Percentiles rank a stretch among this genome's conserved stretches.
Evolutionary conservation across 176 grass and related monocot genomes (phyloP).

Genomic region (Zizania latifolia): DNA sequence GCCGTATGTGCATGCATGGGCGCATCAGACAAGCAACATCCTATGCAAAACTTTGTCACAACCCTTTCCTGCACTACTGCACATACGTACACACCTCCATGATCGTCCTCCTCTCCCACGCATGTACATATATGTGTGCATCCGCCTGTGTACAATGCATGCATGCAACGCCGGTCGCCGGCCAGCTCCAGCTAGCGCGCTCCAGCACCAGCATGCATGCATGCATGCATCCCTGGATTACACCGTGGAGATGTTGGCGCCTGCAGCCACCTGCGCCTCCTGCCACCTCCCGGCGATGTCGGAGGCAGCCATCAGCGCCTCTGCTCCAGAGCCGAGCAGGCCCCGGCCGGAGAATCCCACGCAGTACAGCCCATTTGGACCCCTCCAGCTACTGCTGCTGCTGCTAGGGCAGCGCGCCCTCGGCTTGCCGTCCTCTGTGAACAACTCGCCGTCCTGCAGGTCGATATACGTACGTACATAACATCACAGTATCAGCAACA

Average conservation of each 20-base stretch:
- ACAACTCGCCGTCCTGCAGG: constrained; percentile 45
- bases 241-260: constrained; percentile 31
- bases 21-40: constrained; percentile 38
- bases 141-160: not conserved
- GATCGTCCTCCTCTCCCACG: not conserved
- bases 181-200: no score
- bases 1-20: constrained; percentile 26
- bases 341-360: constrained; percentile 83
- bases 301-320: constrained; percentile 55
- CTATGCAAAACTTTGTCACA: constrained; percentile 52
- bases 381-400: constrained; percentile 30
- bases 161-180: not conserved
- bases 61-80: not conserved
- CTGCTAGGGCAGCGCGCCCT: constrained; percentile 38
- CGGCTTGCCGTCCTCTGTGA: constrained; percentile 67
- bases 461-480: not conserved
- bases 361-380: constrained; percentile 70
- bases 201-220: no score
- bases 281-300: constrained; percentile 75
- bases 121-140: constrained; percentile 12
- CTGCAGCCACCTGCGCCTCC: not conserved
- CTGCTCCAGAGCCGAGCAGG: constrained; percentile 64
- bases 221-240: not conserved
- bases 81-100: constrained; percentile 22
- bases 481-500: not conserved